Evolutionary conservation across 75 land plant species (phyloP).

Genomic region (Picea glauca): DNA sequence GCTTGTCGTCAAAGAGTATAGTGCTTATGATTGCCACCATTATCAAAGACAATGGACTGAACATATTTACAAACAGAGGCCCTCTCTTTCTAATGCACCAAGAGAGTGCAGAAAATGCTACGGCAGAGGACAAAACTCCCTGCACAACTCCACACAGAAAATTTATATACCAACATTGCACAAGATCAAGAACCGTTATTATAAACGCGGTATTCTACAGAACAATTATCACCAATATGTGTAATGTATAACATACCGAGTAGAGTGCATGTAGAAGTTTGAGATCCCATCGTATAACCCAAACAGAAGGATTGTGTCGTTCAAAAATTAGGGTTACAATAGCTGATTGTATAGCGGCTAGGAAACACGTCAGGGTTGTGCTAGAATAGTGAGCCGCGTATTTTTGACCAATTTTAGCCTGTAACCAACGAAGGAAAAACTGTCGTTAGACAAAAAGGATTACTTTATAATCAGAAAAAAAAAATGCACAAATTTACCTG

Average conservation of each 20-base stretch:
- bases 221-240: background rate
- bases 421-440: background rate
- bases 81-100: constrained; percentile 78
- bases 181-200: background rate
- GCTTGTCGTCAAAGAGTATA: constrained; percentile 46
- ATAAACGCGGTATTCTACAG: background rate
- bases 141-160: background rate
- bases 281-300: constrained; percentile 37
- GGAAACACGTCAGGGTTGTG: constrained; percentile 44
- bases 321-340: constrained; percentile 27
- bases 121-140: constrained; percentile 51
- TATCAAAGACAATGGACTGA: constrained; percentile 64
- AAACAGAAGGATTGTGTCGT: constrained; percentile 22
- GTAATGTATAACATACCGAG: background rate
- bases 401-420: constrained; percentile 41
- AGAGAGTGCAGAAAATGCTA: constrained; percentile 51
- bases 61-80: constrained; percentile 76
- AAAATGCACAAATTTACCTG: constrained; percentile 37
- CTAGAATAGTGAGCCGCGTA: constrained; percentile 67
- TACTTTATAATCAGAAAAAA: background rate
- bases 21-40: constrained; percentile 55
- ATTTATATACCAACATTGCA: background rate
- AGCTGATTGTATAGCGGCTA: constrained; percentile 54
- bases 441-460: background rate
- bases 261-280: constrained; percentile 15